These are phyloP conservation scores for Ganoderma resinaceum DNA, from an alignment of 1,284 basidiomycete species.

Conservation along the genomic window DNA sequence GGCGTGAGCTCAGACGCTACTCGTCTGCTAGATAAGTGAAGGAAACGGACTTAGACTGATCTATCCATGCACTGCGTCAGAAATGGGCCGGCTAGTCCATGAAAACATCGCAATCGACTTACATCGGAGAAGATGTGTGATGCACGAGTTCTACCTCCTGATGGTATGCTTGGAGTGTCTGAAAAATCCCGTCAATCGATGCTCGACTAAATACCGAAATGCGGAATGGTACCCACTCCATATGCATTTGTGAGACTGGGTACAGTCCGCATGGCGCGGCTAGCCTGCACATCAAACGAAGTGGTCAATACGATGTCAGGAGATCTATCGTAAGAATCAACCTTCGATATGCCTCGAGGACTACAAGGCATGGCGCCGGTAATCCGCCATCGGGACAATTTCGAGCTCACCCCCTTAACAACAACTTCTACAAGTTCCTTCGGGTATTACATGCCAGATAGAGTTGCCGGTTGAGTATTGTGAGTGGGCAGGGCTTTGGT, in stretches of 20 bases:
- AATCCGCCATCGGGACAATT: too few species aligned
- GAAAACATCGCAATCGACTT: background rate
- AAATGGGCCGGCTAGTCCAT: background rate
- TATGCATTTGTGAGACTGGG: too few species aligned
- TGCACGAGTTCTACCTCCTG: background rate
- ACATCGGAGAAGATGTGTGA: background rate
- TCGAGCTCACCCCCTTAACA: too few species aligned
- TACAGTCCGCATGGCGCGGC: too few species aligned
- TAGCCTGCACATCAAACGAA: too few species aligned
- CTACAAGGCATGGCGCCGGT: too few species aligned
- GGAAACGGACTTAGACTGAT: background rate
- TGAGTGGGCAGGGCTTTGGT: background rate
- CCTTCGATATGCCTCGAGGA: too few species aligned
- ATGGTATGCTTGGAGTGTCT: background rate
- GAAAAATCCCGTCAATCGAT: background rate
- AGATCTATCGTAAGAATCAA: too few species aligned
- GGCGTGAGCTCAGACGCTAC: background rate
- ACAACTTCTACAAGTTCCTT: too few species aligned
- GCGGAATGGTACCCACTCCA: background rate
- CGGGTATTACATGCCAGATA: background rate
- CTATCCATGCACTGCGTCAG: background rate
- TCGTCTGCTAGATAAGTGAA: background rate
- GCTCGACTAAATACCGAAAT: background rate
- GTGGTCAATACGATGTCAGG: too few species aligned
- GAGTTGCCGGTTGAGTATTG: background rate